These are phyloP conservation scores for Fraxinus baroniana DNA, from an alignment of 305 asterid genomes.

Conservation along the genomic window DNA sequence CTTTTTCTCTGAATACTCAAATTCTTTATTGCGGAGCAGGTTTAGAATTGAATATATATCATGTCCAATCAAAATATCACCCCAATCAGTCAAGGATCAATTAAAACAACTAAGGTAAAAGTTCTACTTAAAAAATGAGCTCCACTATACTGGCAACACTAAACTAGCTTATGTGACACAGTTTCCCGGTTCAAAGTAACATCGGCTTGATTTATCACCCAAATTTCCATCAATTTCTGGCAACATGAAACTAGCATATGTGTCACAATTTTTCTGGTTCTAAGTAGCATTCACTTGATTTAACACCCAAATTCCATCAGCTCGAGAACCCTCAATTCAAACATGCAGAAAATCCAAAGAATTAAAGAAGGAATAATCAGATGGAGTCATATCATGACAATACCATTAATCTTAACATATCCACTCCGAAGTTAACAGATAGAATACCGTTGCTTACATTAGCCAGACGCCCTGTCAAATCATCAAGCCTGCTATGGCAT, in stretches of 20 bases:
- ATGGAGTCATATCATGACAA: not conserved
- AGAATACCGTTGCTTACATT: constrained; percentile 12
- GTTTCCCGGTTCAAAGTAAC: not conserved
- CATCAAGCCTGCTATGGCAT: constrained; percentile 5
- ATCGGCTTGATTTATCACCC: not conserved
- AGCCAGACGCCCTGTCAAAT: constrained; percentile 11
- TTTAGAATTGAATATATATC: not conserved
- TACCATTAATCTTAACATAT: not conserved
- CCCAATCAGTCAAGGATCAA: not conserved
- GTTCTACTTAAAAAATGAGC: not conserved
- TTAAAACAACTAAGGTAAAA: not conserved
- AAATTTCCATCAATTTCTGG: not conserved
- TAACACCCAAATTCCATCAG: not conserved
- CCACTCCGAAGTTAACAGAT: not conserved
- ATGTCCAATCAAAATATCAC: not conserved
- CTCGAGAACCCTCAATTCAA: not conserved
- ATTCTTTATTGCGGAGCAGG: not conserved
- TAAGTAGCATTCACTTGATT: not conserved
- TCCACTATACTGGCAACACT: not conserved
- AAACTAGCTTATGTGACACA: not conserved
- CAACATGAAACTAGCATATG: not conserved
- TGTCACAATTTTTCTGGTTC: not conserved
- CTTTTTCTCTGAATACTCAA: not conserved
- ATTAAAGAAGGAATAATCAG: not conserved
- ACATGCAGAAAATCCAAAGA: not conserved